Evolutionary conservation across 345 rosid species (phyloP), one percentile per base, ranked within the genome.

Genomic region (Rhodamnia argentea): DNA sequence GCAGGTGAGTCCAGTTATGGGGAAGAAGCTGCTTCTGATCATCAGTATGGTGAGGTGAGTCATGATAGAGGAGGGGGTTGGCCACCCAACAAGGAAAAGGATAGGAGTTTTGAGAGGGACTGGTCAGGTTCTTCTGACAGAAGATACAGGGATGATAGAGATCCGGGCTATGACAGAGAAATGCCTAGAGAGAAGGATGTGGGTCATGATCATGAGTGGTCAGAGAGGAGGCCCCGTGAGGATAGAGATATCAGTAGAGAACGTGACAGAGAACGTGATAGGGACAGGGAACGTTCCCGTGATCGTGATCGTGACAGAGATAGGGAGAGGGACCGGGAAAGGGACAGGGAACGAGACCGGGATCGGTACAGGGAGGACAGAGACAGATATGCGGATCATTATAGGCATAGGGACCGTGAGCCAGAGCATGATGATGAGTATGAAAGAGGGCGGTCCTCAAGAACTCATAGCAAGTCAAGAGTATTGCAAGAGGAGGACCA

Each of bases 21-120:
- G 62, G 98, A 95, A 87, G 97, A 95, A 91, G 96, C 93, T 86
- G 95, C 95, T 81, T 95, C 96, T 76, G 96, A 95, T 85, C 97
- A 94, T 85, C 95, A 92, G 84, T 92, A 92, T 91, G 96, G 96
- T 52, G 97, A 94, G 88, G 93, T 81, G 32, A 93, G 88, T 90
- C 94, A 93, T 74, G 96, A 96, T 22, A 94, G 93, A 89, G 93
- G 92, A 90, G 93, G 92, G 76, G 94, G 90, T 16, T 91, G 95
- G 92, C 91, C 87, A 87, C 87, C 92, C n/a, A 86, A 85, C 57
- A 93, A 90, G 89, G 97, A 94, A 82, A 94, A 95, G 78, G 98
- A 94, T 76, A 91, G 95, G 88, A 89, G 87, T 88, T 91, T 93
- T 27, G 96, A 94, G 86, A 91, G 93, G 87, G 97, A 94, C 86